These are phyloP conservation scores for Vigna unguiculata DNA, from an alignment of 306 rosid species.

Conservation along the genomic window DNA sequence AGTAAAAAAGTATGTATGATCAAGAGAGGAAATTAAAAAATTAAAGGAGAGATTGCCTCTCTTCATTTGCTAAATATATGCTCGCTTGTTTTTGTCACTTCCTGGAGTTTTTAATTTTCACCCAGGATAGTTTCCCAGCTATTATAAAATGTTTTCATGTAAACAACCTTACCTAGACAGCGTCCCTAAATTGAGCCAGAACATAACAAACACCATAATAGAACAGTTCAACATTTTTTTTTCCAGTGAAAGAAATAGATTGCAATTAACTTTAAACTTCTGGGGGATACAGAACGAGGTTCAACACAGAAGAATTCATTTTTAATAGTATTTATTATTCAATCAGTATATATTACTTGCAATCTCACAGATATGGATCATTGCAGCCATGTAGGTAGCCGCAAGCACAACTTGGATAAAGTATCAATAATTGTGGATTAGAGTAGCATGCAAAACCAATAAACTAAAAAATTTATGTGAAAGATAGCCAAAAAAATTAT, in stretches of 20 bases:
- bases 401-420: neutral
- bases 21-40: constrained; percentile 6
- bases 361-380: neutral
- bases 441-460: constrained; percentile 11
- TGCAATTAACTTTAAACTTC: neutral
- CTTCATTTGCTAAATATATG: constrained; percentile 30
- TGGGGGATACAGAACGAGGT: neutral
- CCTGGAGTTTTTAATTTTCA: neutral
- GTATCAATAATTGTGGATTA: neutral
- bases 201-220: constrained; percentile 16
- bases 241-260: constrained; percentile 7
- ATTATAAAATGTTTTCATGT: constrained; percentile 23
- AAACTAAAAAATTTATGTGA: neutral
- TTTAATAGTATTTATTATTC: neutral
- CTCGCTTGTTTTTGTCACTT: neutral
- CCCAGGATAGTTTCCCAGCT: neutral
- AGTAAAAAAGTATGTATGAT: constrained; percentile 1
- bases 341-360: constrained; percentile 7
- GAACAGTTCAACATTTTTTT: constrained; percentile 7
- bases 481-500: neutral
- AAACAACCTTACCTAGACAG: neutral
- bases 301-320: neutral
- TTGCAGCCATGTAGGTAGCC: constrained; percentile 1
- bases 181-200: constrained; percentile 14
- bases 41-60: neutral